Conservation (phyloP, 352 stramenopile genomes). For the Pythium sukuiense region DNA sequence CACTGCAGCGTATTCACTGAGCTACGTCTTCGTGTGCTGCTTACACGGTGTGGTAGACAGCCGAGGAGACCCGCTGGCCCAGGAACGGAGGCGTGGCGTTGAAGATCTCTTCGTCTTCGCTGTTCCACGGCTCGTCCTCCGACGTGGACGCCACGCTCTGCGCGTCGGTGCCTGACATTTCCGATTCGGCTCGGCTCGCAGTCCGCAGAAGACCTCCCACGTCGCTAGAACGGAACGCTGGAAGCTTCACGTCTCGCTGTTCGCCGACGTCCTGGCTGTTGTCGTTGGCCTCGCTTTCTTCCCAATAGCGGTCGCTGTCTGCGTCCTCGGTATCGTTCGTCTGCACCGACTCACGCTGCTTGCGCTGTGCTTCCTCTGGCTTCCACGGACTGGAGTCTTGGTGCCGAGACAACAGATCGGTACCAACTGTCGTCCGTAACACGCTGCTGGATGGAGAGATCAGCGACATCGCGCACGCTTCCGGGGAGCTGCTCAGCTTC, state of each 20-base stretch:
- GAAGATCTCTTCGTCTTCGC: neutral
- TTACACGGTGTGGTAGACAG: neutral
- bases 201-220: neutral
- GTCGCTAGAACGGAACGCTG: neutral
- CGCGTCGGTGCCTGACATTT: neutral
- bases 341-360: neutral
- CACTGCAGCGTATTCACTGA: no score
- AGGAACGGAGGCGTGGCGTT: neutral
- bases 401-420: neutral
- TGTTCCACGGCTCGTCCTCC: neutral
- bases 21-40: no score
- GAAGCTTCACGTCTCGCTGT: neutral
- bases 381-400: neutral
- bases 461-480: neutral
- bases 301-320: conserved; percentile 1
- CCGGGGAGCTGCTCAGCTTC: neutral
- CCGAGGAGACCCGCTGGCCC: neutral
- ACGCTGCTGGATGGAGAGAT: neutral
- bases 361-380: neutral
- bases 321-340: conserved; percentile 8
- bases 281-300: conserved; percentile 1
- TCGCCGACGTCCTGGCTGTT: neutral
- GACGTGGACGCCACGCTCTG: conserved; percentile 1
- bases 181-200: neutral
- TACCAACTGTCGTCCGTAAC: neutral